A percentile compares a stretch with the other conserved stretches of the same genome.
These are phyloP conservation scores for Suhomyces terraborum DNA, from an alignment of 1,139 yeast species.

Conservation along the genomic window DNA sequence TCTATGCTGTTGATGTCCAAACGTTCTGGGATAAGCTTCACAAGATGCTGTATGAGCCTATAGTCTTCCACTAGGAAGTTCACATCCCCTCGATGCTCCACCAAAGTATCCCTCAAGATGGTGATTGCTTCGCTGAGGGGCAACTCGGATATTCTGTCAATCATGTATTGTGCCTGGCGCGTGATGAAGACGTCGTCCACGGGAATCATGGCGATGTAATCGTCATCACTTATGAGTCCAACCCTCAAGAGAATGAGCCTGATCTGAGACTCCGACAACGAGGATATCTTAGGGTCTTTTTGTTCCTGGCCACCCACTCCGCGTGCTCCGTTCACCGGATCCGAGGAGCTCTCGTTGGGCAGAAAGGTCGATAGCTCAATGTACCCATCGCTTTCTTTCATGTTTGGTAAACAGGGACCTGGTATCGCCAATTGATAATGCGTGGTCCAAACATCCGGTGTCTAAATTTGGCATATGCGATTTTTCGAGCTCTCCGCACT, in stretches of 20 bases:
- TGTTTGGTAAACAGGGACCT: not conserved
- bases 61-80: constrained; percentile 44
- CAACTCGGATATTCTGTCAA: constrained; percentile 30
- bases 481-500: no score
- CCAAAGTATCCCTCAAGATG: constrained; percentile 41
- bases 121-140: constrained; percentile 29
- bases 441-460: no score
- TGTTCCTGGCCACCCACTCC: no score
- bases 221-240: constrained; percentile 35
- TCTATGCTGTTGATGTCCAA: constrained; percentile 12
- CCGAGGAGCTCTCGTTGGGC: constrained; percentile 1
- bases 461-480: no score
- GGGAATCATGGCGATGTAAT: constrained; percentile 16
- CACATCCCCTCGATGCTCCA: constrained; percentile 45
- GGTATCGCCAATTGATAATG: constrained; percentile 2
- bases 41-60: constrained; percentile 33
- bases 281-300: constrained; percentile 1
- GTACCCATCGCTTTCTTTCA: constrained; percentile 11
- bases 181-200: constrained; percentile 24
- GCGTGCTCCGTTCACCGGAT: no score
- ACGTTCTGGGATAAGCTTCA: constrained; percentile 26
- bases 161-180: constrained; percentile 30
- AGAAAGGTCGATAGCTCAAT: constrained; percentile 18
- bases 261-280: constrained; percentile 27
- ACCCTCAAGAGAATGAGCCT: constrained; percentile 32